Base-by-base conservation (phyloP, 805 yeast species). In the Candida patagonica region DNA sequence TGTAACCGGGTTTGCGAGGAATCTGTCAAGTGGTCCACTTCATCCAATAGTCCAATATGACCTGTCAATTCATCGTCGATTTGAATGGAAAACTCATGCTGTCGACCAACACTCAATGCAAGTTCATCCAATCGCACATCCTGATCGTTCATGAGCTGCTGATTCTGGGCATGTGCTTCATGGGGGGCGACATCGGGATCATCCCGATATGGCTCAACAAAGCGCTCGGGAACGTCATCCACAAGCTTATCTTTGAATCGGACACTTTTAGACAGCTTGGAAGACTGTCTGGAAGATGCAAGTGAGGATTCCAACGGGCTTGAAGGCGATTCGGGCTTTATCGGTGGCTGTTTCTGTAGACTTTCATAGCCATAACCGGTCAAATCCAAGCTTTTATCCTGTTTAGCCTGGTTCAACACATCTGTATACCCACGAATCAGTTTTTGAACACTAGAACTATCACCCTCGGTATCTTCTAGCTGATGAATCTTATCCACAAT, bases 21-120 rank as follows among this genome's bases (percentile, higher is more conserved):
- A 42, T 64, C 67, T 17, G 61, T 59, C 35, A 61, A 51, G 13
- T 56, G 48, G 37, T 65, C 70, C 10, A 65, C 57, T 19, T 62
- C 66, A 35, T 55, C 60, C 24, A 65, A 48, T 31, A 63, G 48
- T 31, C 57, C 59, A 27, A 61, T 45, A 32, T 65, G 70, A 34
- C 48, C 41, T 30, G 48, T 57, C 30, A 65, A 52, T 48, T 66
- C 70, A 17, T 51, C 50, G 40, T 63, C 62, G 29, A 65, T 65
- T 26, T 60, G 59, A 19, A 56, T 48, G 35, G 65, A 57, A 26
- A 65, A 55, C 31, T 54, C 56, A 15, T 61, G 65, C 46, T 62
- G 67, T 9, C 67, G 54, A 8, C 56, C 46, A 5, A 66, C 65
- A 20, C 63, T 57, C 19, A 40, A 36, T 2, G 66, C 50, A 23